phyloP scores from a whole-genome alignment of 2,329 filamentous ascomycete species.

The Pseudogymnoascus sp. region DNA sequence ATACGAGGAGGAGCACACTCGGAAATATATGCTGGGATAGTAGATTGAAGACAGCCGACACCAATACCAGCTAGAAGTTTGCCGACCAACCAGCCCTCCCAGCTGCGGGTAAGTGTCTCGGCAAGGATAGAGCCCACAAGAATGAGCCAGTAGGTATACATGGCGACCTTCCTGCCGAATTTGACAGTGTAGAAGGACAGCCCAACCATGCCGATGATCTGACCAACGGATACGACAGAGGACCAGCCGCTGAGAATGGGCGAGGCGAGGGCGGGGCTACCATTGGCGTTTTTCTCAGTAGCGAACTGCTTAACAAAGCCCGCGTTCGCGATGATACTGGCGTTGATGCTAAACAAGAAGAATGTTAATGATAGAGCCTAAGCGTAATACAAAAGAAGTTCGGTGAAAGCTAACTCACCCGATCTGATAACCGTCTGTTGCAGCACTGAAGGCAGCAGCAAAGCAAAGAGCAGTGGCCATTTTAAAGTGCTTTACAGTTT shows the following conservation, averaged over 20 bases:
- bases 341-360: slow-evolving; percentile 20
- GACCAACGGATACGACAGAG: slow-evolving; percentile 18
- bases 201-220: slow-evolving; percentile 21
- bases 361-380: neutral
- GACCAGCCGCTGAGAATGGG: slow-evolving; percentile 13
- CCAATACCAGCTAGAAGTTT: slow-evolving; percentile 19
- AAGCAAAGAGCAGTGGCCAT: slow-evolving; percentile 23
- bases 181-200: slow-evolving; percentile 23
- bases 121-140: slow-evolving; percentile 22
- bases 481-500: slow-evolving; percentile 26
- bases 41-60: slow-evolving; percentile 20
- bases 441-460: slow-evolving; percentile 16
- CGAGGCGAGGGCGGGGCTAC: slow-evolving; percentile 19
- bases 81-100: slow-evolving; percentile 18
- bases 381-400: neutral
- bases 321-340: slow-evolving; percentile 18
- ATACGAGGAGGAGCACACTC: slow-evolving; percentile 19
- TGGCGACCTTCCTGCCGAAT: slow-evolving; percentile 29
- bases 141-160: slow-evolving; percentile 28
- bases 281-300: slow-evolving; percentile 16
- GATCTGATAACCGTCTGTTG: slow-evolving; percentile 26
- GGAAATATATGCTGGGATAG: slow-evolving; percentile 19
- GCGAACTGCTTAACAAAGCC: slow-evolving; percentile 18
- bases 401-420: slow-evolving; percentile 16
- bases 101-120: slow-evolving; percentile 16